Conservation (phyloP, 2,329 filamentous ascomycete species). For the Colletotrichum somersetense region DNA sequence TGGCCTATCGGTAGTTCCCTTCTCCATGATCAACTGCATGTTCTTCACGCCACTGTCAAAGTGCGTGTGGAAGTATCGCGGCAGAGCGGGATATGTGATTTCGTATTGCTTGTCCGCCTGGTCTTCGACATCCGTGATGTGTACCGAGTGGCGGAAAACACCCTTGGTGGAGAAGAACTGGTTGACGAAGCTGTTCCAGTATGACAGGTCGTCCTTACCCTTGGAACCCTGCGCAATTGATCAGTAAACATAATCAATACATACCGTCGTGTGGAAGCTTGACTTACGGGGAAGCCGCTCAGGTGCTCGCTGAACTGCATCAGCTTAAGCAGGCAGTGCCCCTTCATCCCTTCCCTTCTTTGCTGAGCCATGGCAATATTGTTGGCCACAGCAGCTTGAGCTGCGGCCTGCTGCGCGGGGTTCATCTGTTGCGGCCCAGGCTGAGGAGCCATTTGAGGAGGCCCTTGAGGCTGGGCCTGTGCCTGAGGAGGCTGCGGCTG, state of each 20-base stretch:
- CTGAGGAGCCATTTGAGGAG: slow-evolving; percentile 54
- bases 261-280: not conserved
- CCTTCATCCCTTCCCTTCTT: slow-evolving; percentile 65
- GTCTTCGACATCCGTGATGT: slow-evolving; percentile 67
- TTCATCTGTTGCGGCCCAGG: slow-evolving; percentile 47
- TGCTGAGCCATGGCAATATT: slow-evolving; percentile 55
- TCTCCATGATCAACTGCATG: slow-evolving; percentile 88
- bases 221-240: slow-evolving; percentile 61
- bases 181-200: slow-evolving; percentile 85
- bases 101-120: slow-evolving; percentile 84
- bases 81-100: slow-evolving; percentile 82
- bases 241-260: not conserved
- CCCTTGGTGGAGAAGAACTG: slow-evolving; percentile 85
- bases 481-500: slow-evolving; percentile 50
- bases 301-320: slow-evolving; percentile 74
- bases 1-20: slow-evolving; percentile 66
- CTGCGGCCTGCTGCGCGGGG: slow-evolving; percentile 43
- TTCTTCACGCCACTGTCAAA: slow-evolving; percentile 88
- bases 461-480: slow-evolving; percentile 44
- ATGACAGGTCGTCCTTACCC: slow-evolving; percentile 75
- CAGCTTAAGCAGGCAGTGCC: slow-evolving; percentile 69
- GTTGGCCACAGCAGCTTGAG: slow-evolving; percentile 50
- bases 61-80: slow-evolving; percentile 90
- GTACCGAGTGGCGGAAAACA: slow-evolving; percentile 80
- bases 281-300: slow-evolving; percentile 67